Evolutionary conservation across 345 rosid genomes (phyloP).

Genomic region (Gossypium ekmanianum): DNA sequence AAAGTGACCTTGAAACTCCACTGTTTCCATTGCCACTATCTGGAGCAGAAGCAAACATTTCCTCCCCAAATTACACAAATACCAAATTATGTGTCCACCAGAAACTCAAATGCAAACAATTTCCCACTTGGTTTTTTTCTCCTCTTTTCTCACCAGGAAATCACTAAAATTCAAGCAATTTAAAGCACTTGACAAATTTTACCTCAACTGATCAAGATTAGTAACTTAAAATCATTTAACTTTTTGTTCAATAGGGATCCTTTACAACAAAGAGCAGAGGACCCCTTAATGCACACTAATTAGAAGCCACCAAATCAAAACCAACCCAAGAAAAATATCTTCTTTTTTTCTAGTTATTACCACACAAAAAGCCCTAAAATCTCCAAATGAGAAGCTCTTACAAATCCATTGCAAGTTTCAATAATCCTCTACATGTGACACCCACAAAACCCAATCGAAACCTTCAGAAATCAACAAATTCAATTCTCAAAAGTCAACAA

Average conservation of each 20-base stretch:
- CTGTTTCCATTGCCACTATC: conserved; percentile 41
- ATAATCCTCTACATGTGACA: conserved; percentile 31
- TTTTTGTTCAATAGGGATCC: conserved; percentile 42
- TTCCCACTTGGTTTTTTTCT: conserved; percentile 12
- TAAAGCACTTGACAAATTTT: conserved; percentile 9
- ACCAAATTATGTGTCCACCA: conserved; percentile 30
- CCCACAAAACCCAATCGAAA: conserved; percentile 18
- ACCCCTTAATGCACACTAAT: conserved; percentile 52
- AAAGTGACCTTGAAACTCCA: conserved; percentile 36
- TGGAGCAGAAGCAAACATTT: conserved; percentile 63
- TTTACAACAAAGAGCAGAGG: conserved; percentile 53
- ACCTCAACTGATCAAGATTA: conserved; percentile 15
- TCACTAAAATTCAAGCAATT: conserved; percentile 20
- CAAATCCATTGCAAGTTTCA: conserved; percentile 22
- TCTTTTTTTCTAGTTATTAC: neutral
- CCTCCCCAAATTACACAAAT: conserved; percentile 31
- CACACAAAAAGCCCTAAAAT: conserved; percentile 27
- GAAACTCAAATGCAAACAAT: conserved; percentile 18
- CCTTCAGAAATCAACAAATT: neutral
- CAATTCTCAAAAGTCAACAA: conserved; percentile 38
- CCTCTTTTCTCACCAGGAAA: neutral
- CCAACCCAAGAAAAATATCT: conserved; percentile 17
- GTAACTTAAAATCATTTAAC: conserved; percentile 1
- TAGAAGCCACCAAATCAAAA: conserved; percentile 33
- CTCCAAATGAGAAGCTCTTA: conserved; percentile 22